phyloP scores from a whole-genome alignment of 805 yeast species.

The Starmerella potacharoeniae region DNA sequence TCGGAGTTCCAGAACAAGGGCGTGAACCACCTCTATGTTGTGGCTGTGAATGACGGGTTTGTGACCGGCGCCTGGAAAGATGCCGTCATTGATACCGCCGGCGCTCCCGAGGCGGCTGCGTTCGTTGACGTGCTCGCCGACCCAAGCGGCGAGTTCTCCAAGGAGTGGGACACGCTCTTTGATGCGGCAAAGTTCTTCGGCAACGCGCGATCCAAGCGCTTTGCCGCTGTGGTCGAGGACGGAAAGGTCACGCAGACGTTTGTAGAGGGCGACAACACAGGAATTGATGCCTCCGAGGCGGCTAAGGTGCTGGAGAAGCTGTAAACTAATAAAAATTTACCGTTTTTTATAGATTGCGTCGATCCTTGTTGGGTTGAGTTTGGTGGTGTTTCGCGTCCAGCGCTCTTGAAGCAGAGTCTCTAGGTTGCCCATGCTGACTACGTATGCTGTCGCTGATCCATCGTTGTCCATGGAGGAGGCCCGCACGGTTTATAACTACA shows the following conservation, averaged over 20 bases:
- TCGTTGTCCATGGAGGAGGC: slow-evolving; percentile 3
- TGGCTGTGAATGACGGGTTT: slow-evolving; percentile 79
- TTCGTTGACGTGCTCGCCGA: slow-evolving; percentile 58
- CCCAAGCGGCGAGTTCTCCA: slow-evolving; percentile 62
- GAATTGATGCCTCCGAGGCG: slow-evolving; percentile 39
- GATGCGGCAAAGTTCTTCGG: slow-evolving; percentile 75
- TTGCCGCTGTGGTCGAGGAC: slow-evolving; percentile 62
- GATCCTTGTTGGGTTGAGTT: too few relatives aligned
- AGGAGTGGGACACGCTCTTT: slow-evolving; percentile 51
- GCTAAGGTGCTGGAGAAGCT: slow-evolving; percentile 20
- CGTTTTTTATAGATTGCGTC: too few relatives aligned
- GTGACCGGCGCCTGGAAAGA: slow-evolving; percentile 75
- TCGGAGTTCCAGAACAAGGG: slow-evolving; percentile 54
- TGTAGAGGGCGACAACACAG: slow-evolving; percentile 71
- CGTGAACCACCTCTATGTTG: slow-evolving; percentile 47
- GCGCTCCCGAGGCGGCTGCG: slow-evolving; percentile 24
- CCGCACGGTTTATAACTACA: slow-evolving; percentile 24
- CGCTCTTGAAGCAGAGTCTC: background rate
- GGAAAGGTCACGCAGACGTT: slow-evolving; percentile 58
- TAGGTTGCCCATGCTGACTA: background rate
- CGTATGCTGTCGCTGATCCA: background rate
- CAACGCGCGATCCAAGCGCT: slow-evolving; percentile 60
- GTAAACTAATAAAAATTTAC: background rate
- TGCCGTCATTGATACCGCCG: slow-evolving; percentile 19
- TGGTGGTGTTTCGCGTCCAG: background rate